Base-by-base conservation (phyloP, 1,284 basidiomycete genomes). In the Cryptococcus sp. region DNA sequence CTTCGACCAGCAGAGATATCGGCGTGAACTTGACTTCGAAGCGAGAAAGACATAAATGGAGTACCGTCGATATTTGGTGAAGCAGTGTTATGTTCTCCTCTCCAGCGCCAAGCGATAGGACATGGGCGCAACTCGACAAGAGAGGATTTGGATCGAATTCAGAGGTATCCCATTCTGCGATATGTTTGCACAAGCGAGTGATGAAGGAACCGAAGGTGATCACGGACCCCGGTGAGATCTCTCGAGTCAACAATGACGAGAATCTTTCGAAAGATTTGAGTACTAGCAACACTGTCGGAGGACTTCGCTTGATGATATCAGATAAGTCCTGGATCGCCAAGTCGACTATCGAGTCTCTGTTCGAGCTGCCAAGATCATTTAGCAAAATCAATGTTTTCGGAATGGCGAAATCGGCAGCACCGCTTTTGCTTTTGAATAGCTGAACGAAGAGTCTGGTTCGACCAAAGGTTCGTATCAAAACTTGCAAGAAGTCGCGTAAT, bases 61-160 rank as follows among this genome's bases (percentile, higher is more conserved):
- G 57, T 4, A 73, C 58, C 2, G 68, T 69, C 2, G 70, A 67
- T 1, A 51, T 58, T 43, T 73, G 70, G 55, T 68, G 62, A 4
- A 72, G 49, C 5, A 74, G 58, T 0, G 58, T 56, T 5, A 55
- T 38, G 4, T 51, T 36, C 0, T 55, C 32, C 2, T 41, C 5
- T 0, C 53, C 13, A 4, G 65, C 57, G 2, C 55, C 56, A 2
- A 65, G 59, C 31, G 56, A 45, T 14, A 72, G 56, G 0, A 68
- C 15, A 0, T 23, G 30, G 5, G 55, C 54, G 49, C 62, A 61
- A 8, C 52, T 56, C 15, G 48, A 49, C 6, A 75, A 44, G 0
- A 65, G 48, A 0, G 65, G 60, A 42, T 72, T 68, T 8, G 72
- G 68, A 52, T 72, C 64, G 32, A 71, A 71, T 4, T 63, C 59